Conservation (phyloP, 768 basidiomycete species). For the Pulveroboletus sp. region DNA sequence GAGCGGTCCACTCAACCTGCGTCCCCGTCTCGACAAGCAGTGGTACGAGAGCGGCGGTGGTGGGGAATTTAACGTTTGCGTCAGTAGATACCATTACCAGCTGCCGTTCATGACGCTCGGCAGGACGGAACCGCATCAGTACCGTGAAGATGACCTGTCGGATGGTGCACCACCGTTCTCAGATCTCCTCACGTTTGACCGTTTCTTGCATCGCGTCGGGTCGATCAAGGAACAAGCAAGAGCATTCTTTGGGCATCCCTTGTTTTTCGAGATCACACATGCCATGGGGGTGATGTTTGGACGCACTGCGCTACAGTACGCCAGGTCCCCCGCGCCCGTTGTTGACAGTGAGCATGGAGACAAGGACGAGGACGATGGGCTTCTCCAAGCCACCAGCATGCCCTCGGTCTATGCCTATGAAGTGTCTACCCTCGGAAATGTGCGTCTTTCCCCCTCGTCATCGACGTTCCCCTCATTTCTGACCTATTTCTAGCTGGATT, state of each 20-base stretch:
- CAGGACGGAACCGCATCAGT: neutral
- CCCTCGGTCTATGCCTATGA: slow-evolving; percentile 9
- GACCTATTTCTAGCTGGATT: slow-evolving; percentile 35
- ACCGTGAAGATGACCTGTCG: slow-evolving; percentile 19
- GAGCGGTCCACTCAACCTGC: slow-evolving; percentile 49
- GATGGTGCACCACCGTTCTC: no score
- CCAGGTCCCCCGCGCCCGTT: no score
- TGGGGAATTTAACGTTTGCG: slow-evolving; percentile 40
- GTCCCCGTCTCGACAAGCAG: slow-evolving; percentile 44
- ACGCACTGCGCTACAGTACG: no score
- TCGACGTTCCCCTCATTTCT: no score
- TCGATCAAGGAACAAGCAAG: slow-evolving; percentile 36
- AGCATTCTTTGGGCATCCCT: no score
- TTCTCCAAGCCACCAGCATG: slow-evolving; percentile 3
- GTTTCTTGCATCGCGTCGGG: slow-evolving; percentile 45
- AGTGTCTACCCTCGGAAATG: slow-evolving; percentile 29
- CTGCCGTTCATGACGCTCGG: slow-evolving; percentile 49
- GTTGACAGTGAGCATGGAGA: neutral
- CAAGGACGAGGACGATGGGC: neutral
- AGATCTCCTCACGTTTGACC: slow-evolving; percentile 40
- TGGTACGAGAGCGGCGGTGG: slow-evolving; percentile 48
- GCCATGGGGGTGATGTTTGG: no score
- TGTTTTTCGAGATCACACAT: no score
- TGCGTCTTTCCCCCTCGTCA: neutral
- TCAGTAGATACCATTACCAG: slow-evolving; percentile 42